Evolutionary conservation across 495 filamentous ascomycete genomes (phyloP).

Genomic region (Neurospora sp.): DNA sequence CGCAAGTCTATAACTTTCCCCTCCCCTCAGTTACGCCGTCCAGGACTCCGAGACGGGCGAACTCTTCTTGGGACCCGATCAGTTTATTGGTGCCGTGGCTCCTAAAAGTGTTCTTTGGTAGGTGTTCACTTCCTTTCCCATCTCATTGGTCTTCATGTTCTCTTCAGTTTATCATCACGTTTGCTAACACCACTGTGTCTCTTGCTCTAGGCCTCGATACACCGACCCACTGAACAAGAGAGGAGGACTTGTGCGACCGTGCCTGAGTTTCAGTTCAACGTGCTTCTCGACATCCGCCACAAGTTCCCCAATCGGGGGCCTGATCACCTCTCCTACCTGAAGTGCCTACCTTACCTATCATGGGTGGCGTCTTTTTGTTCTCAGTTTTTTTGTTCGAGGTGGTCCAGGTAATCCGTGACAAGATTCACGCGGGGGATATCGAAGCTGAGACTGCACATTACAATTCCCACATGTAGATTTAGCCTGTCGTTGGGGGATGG

Average conservation of each 20-base stretch:
- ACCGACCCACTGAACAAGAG: neutral
- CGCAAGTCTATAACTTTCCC: too few relatives aligned
- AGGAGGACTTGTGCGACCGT: neutral
- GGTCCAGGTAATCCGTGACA: neutral
- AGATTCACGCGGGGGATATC: neutral
- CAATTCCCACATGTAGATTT: neutral
- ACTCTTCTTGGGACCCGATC: neutral
- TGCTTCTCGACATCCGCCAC: neutral
- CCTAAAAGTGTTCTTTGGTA: neutral
- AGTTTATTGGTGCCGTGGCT: neutral
- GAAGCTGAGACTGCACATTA: neutral
- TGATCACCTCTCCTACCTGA: neutral
- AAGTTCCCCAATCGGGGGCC: neutral
- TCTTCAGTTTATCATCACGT: neutral
- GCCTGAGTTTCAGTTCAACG: neutral
- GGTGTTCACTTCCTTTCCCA: neutral
- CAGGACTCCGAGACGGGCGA: neutral
- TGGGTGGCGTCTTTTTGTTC: too few relatives aligned
- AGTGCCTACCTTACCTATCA: neutral
- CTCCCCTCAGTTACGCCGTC: neutral
- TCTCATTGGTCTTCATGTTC: neutral
- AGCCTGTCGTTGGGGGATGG: neutral
- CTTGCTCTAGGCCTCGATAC: neutral
- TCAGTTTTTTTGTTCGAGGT: neutral
- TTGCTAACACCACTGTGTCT: neutral